phyloP scores from a whole-genome alignment of 257 asterid species.

The Solanum microdontum region DNA sequence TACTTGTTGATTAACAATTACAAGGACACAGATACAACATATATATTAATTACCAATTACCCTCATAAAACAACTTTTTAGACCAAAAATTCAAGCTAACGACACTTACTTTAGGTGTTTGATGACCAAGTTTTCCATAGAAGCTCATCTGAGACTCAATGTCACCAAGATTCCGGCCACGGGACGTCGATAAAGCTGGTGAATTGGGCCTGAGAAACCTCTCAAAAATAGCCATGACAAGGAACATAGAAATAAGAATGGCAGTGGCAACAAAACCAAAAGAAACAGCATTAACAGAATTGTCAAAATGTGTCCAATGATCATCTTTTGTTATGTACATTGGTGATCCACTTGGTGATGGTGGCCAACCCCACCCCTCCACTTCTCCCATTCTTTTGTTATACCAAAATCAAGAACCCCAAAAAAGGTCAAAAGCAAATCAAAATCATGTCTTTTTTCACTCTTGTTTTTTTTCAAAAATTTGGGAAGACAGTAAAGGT shows the following conservation, averaged over 20 bases:
- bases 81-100: background rate
- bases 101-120: slow-evolving; percentile 63
- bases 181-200: slow-evolving; percentile 32
- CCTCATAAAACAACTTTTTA: background rate
- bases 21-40: background rate
- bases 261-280: slow-evolving; percentile 96
- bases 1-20: background rate
- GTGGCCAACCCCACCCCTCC: slow-evolving; percentile 54
- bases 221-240: slow-evolving; percentile 87
- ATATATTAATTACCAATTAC: background rate
- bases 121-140: slow-evolving; percentile 38
- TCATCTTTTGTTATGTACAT: slow-evolving; percentile 46
- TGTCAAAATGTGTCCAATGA: slow-evolving; percentile 85
- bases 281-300: slow-evolving; percentile 78
- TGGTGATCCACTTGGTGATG: slow-evolving; percentile 47
- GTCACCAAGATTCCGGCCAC: slow-evolving; percentile 25
- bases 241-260: slow-evolving; percentile 82
- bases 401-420: background rate
- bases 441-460: background rate
- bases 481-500: background rate
- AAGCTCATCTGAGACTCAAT: slow-evolving; percentile 45
- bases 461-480: background rate
- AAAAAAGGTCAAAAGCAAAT: background rate
- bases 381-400: slow-evolving; percentile 43
- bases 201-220: slow-evolving; percentile 57